Base-by-base conservation (phyloP, 495 filamentous ascomycete species). In the Aspergillus affinis region DNA sequence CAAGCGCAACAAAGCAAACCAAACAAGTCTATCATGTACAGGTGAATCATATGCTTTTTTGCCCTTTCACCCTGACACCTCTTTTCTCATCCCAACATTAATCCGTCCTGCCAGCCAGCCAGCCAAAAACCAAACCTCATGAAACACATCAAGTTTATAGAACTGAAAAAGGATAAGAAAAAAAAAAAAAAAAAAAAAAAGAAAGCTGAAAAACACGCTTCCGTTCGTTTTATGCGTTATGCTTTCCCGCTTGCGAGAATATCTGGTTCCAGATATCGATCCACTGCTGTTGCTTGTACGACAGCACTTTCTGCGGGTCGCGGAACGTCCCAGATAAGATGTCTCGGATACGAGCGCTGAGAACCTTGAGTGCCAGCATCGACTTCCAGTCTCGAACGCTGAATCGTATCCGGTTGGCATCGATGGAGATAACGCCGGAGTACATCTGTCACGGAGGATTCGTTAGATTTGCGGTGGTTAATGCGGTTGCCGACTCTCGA, bases 321-420 rank as follows among this genome's bases (percentile, higher is more conserved):
- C 84, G 86, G 77, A 93, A 90, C 23, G 83, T 80, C 17, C 83
- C 74, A 4, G 84, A 82, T n/a, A 92, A 77, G 29, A 93, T 82
- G 55, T 92, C 90, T 55, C 84, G 81, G 1, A 96, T 76, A 15
- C 84, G 79, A 3, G 72, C 69, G 19, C 91, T 84, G 48, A 98
- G 75, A 6, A 83, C 81, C 69, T 96, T 97, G 64, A 97, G 74
- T 0, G 87, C 92, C 9, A 97, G 81, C 81, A 94, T 88, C 0
- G 86, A 86, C 77, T 92, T 96, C 92, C 92, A 97, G 66, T 94
- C 89, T n/a, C 85, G 81, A 2, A 93, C 80, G 23, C 88, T 79
- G 70, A 97, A 97, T n/a, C 90, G 83, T n/a, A 93, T 79, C 29
- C 91, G 82, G 74, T 95, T 93, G 10, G 89, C 84, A 71, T 96